Evolutionary conservation across 495 filamentous ascomycete genomes (phyloP).

Genomic region (Bathelium albidoporum): DNA sequence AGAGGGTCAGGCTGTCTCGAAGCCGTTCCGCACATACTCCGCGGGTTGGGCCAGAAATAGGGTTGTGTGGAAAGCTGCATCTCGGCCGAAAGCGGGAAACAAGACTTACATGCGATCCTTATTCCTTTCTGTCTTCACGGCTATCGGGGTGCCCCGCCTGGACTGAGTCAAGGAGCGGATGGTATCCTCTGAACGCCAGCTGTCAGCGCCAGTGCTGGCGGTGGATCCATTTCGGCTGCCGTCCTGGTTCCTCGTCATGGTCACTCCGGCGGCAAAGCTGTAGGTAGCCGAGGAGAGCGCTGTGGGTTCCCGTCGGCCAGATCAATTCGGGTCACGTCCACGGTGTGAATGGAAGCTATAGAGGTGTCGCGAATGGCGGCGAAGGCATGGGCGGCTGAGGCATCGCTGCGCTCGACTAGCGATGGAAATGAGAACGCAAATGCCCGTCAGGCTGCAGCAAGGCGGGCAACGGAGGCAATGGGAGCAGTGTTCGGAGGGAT

Average conservation of each 20-base stretch:
- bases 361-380: neutral
- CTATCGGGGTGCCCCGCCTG: conserved; percentile 44
- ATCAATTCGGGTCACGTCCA: neutral
- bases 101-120: conserved; percentile 25
- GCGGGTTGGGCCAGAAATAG: neutral
- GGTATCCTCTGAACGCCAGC: conserved; percentile 49
- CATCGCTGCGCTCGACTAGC: neutral
- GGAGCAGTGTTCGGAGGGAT: neutral
- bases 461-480: neutral
- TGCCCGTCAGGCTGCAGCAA: neutral
- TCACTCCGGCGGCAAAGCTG: conserved; percentile 11
- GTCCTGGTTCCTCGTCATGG: conserved; percentile 51
- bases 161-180: conserved; percentile 41
- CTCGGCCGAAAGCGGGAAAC: conserved; percentile 1
- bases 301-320: neutral
- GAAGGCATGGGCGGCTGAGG: neutral
- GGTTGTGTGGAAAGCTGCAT: neutral
- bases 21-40: neutral
- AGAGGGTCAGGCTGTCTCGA: conserved; percentile 2
- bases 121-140: conserved; percentile 43
- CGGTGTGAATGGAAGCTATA: neutral
- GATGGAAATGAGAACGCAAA: neutral
- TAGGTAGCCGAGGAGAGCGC: neutral
- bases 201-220: conserved; percentile 51
- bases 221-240: conserved; percentile 49